Evolutionary conservation across 2,329 filamentous ascomycete genomes (phyloP).

Genomic region (Tympanopsis confertula): DNA sequence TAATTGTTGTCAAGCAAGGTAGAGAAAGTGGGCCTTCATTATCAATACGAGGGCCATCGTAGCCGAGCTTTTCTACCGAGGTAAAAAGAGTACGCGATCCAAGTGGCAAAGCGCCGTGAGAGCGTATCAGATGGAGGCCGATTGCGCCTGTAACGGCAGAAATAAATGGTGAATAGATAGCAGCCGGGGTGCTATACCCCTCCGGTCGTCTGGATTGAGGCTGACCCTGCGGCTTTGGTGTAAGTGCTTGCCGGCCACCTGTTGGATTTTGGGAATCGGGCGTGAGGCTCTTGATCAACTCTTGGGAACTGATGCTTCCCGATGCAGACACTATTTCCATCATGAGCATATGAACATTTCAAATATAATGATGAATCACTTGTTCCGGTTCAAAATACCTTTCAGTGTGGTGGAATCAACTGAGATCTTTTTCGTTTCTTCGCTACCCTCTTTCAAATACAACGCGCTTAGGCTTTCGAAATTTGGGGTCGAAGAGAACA

Average conservation of each 20-base stretch:
- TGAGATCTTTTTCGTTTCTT: not conserved
- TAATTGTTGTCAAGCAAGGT: slow-evolving; percentile 19
- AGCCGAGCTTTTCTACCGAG: slow-evolving; percentile 14
- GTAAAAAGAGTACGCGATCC: slow-evolving; percentile 25
- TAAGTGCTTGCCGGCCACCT: slow-evolving; percentile 8
- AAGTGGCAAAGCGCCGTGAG: slow-evolving; percentile 21
- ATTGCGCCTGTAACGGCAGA: slow-evolving; percentile 22
- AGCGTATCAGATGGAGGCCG: slow-evolving; percentile 19
- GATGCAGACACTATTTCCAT: slow-evolving; percentile 16
- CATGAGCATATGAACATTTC: slow-evolving; percentile 1
- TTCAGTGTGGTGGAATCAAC: not conserved
- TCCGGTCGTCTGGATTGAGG: slow-evolving; percentile 14
- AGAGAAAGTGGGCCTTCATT: slow-evolving; percentile 12
- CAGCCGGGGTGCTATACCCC: slow-evolving; percentile 15
- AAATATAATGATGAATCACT: slow-evolving; percentile 8
- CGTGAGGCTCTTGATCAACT: slow-evolving; percentile 20
- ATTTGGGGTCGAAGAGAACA: slow-evolving; percentile 22
- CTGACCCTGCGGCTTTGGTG: slow-evolving; percentile 10
- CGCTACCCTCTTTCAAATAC: slow-evolving; percentile 10
- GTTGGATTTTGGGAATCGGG: slow-evolving; percentile 13
- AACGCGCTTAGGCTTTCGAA: slow-evolving; percentile 19
- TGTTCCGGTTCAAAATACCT: not conserved
- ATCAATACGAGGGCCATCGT: slow-evolving; percentile 12
- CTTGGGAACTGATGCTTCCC: slow-evolving; percentile 17
- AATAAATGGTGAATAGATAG: slow-evolving; percentile 24